A percentile compares a stretch with the other conserved stretches of the same genome.
Evolutionary conservation across 1,284 basidiomycete species (phyloP).

Genomic region (Trichosporon sp.): DNA sequence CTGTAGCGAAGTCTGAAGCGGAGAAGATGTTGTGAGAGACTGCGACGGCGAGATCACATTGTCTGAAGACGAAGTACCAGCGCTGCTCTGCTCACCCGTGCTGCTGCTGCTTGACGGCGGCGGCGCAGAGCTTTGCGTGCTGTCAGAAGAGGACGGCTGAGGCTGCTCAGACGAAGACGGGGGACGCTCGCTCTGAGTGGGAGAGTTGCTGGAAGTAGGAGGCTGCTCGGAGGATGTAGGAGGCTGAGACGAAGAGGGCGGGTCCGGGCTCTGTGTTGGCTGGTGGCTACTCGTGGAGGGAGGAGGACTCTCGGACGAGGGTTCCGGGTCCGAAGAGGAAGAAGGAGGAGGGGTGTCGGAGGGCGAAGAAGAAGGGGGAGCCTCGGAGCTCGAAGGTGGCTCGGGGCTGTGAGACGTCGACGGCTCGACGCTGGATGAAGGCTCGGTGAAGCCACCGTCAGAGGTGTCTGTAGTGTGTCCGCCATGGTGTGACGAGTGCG

Average conservation of each 20-base stretch:
- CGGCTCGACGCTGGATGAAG: background rate
- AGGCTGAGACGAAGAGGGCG: background rate
- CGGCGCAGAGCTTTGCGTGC: background rate
- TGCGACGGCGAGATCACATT: background rate
- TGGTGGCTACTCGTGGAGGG: background rate
- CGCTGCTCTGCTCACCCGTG: background rate
- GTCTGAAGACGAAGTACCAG: background rate
- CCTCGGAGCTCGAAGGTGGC: slow-evolving; percentile 7
- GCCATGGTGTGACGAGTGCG: background rate
- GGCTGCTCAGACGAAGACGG: background rate
- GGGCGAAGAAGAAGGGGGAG: slow-evolving; percentile 10
- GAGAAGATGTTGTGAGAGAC: background rate
- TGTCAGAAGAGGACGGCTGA: background rate
- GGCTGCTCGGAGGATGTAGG: background rate
- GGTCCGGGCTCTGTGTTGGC: slow-evolving; percentile 6
- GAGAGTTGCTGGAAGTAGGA: background rate
- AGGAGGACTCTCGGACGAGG: background rate
- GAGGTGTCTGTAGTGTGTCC: slow-evolving; percentile 1
- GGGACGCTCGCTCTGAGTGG: background rate
- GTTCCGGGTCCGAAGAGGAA: background rate
- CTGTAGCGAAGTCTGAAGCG: background rate
- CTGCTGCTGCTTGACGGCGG: background rate
- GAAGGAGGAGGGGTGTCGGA: slow-evolving; percentile 6
- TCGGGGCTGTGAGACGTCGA: slow-evolving; percentile 2
- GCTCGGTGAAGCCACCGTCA: slow-evolving; percentile 6